These are phyloP conservation scores for Firmiana major DNA, from an alignment of 345 rosid species.

Conservation along the genomic window DNA sequence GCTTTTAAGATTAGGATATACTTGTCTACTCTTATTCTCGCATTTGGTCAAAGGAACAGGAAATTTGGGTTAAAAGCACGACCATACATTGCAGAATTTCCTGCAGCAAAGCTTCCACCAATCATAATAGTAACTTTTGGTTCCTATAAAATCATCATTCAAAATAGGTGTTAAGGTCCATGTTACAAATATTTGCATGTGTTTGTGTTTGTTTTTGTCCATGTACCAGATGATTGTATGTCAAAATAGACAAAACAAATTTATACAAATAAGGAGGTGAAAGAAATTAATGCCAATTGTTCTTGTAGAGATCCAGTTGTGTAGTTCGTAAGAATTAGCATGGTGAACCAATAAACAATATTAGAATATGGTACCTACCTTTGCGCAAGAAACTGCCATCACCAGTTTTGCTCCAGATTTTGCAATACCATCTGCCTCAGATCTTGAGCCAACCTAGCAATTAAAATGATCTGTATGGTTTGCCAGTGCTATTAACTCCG, in stretches of 20 bases:
- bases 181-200: background rate
- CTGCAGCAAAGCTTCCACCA: constrained; percentile 97
- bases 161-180: background rate
- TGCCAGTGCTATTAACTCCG: background rate
- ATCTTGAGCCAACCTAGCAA: constrained; percentile 87
- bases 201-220: too few relatives aligned
- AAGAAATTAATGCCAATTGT: background rate
- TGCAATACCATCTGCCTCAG: constrained; percentile 96
- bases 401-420: constrained; percentile 99
- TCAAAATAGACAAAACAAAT: too few relatives aligned
- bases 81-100: constrained; percentile 98
- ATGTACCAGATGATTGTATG: too few relatives aligned
- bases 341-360: background rate
- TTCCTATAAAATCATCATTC: constrained; percentile 39
- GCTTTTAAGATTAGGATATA: too few relatives aligned
- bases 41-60: constrained; percentile 95
- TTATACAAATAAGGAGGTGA: background rate
- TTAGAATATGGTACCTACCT: constrained; percentile 40
- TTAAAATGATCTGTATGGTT: background rate
- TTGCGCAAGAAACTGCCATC: constrained; percentile 95
- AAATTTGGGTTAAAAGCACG: constrained; percentile 90
- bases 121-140: constrained; percentile 83
- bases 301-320: background rate
- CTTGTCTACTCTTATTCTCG: constrained; percentile 65
- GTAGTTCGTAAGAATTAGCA: background rate